Percentiles rank a stretch among this genome's conserved stretches.
Evolutionary conservation across 208 protist species (phyloP).

Genomic region (Acanthamoeba rhysodes): DNA sequence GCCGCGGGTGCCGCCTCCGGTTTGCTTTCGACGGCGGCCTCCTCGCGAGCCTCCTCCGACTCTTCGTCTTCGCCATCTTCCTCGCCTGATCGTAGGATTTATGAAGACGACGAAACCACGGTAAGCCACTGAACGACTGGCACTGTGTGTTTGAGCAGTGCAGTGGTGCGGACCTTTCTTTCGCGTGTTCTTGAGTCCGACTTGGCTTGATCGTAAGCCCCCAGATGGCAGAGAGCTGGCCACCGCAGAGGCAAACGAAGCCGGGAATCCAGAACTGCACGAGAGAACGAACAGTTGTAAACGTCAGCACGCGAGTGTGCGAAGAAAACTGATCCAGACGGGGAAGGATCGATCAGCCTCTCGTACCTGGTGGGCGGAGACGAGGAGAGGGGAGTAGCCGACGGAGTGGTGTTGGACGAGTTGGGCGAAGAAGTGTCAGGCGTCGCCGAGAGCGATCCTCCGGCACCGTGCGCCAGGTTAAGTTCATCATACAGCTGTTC

Average conservation of each 20-base stretch:
- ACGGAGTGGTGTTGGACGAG: conserved; percentile 40
- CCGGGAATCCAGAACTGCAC: conserved; percentile 16
- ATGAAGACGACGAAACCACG: no score
- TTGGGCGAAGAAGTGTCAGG: conserved; percentile 47
- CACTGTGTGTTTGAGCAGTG: no score
- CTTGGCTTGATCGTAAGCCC: neutral
- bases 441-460: neutral
- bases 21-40: neutral
- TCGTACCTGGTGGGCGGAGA: conserved; percentile 28
- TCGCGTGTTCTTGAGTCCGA: conserved; percentile 43
- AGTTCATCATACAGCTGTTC: conserved; percentile 66
- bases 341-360: neutral
- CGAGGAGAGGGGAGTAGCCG: conserved; percentile 47
- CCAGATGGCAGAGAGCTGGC: conserved; percentile 25
- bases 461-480: neutral
- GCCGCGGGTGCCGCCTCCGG: neutral
- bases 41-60: neutral
- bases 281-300: neutral
- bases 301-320: no score
- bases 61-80: conserved; percentile 38
- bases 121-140: neutral
- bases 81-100: no score
- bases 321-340: no score
- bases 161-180: neutral
- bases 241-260: conserved; percentile 56